phyloP scores from a whole-genome alignment of 345 rosid species.

The Camelina laxa region DNA sequence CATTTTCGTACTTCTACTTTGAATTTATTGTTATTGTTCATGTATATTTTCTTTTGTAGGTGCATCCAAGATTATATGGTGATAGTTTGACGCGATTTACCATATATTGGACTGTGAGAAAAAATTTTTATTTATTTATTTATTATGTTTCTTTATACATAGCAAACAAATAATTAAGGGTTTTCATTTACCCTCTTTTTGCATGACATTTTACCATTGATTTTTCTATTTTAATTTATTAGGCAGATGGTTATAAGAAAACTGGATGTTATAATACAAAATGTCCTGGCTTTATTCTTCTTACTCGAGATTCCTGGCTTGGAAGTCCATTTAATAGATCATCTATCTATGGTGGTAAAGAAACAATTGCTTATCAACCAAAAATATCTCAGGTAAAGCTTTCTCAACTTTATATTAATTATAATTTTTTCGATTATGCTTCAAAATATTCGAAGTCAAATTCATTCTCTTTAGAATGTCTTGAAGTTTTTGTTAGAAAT shows the following conservation, averaged over 20 bases:
- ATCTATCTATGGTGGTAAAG: conserved; percentile 22
- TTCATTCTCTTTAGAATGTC: neutral
- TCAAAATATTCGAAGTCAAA: neutral
- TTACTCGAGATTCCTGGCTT: neutral
- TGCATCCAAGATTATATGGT: conserved; percentile 32
- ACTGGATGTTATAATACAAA: conserved; percentile 28
- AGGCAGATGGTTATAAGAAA: conserved; percentile 15
- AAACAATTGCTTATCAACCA: neutral
- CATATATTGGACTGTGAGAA: conserved; percentile 39
- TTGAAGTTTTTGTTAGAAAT: neutral
- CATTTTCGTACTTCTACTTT: too few species aligned
- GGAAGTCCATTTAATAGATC: conserved; percentile 2
- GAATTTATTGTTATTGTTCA: too few species aligned
- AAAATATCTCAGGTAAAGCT: conserved; percentile 2
- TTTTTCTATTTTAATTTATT: neutral
- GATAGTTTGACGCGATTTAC: conserved; percentile 35
- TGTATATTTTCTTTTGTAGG: neutral
- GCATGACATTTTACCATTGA: neutral
- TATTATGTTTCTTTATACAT: neutral
- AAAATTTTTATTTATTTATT: neutral
- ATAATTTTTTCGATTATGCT: neutral
- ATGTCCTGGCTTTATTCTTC: conserved; percentile 32
- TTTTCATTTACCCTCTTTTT: neutral
- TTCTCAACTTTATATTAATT: neutral
- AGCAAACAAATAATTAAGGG: neutral